Conservation (phyloP, 2,329 filamentous ascomycete species). For the Botrytis deweyae region DNA sequence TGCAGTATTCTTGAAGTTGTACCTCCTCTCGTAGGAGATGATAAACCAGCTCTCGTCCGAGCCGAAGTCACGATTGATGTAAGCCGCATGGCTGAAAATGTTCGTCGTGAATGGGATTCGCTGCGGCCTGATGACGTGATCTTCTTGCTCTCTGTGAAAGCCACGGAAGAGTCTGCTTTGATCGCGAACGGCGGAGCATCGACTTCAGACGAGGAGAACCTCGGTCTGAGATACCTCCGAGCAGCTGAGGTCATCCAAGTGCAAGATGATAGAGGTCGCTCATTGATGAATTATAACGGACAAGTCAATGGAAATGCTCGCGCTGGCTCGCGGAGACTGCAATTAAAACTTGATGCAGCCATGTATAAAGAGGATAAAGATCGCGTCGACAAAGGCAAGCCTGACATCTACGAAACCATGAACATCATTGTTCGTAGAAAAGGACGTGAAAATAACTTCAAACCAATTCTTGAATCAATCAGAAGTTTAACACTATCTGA, state of each 20-base stretch:
- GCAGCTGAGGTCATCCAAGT: slow-evolving; percentile 84
- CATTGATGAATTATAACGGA: slow-evolving; percentile 61
- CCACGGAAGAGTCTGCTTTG: slow-evolving; percentile 50
- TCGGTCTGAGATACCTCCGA: slow-evolving; percentile 70
- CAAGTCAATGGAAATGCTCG: slow-evolving; percentile 63
- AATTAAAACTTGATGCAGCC: slow-evolving; percentile 76
- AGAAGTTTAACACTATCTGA: slow-evolving; percentile 81
- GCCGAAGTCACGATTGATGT: slow-evolving; percentile 86
- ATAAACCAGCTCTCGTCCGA: slow-evolving; percentile 78
- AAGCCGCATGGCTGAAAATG: slow-evolving; percentile 69
- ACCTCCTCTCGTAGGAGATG: slow-evolving; percentile 78
- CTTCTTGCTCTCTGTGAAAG: slow-evolving; percentile 77
- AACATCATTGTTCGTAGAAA: slow-evolving; percentile 83
- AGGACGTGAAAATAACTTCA: slow-evolving; percentile 95
- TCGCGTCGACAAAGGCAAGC: slow-evolving; percentile 61
- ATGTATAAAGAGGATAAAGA: slow-evolving; percentile 78
- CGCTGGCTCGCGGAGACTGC: slow-evolving; percentile 64
- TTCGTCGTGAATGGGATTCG: slow-evolving; percentile 86
- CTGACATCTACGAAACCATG: slow-evolving; percentile 77
- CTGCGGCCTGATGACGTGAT: slow-evolving; percentile 85
- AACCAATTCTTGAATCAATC: slow-evolving; percentile 87
- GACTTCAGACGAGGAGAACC: slow-evolving; percentile 55
- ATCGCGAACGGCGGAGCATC: slow-evolving; percentile 54
- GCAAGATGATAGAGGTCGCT: slow-evolving; percentile 78
- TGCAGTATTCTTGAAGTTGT: slow-evolving; percentile 74